Evolutionary conservation across 345 rosid species (phyloP).

Genomic region (Bretschneidera sinensis): DNA sequence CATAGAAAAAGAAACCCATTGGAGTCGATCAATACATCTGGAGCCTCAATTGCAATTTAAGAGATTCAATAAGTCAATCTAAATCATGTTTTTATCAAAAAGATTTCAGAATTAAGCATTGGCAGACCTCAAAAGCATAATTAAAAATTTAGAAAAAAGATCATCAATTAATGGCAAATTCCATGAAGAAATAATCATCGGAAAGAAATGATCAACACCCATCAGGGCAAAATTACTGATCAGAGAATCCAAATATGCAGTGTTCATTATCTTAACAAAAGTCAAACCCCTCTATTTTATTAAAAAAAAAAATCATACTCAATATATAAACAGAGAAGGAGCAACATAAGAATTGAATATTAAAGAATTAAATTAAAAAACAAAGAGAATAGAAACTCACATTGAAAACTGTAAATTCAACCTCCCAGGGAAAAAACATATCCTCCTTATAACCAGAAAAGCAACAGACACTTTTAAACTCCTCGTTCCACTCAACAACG

Average conservation of each 20-base stretch:
- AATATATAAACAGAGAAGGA: neutral
- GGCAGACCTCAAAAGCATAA: neutral
- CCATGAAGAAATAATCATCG: neutral
- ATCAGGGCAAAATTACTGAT: too few relatives aligned
- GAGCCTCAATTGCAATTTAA: too few relatives aligned
- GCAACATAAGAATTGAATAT: neutral
- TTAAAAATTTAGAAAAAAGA: too few relatives aligned
- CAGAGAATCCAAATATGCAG: too few relatives aligned
- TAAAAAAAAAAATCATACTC: neutral
- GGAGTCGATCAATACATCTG: neutral
- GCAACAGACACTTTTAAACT: slow-evolving; percentile 40
- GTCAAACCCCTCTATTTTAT: too few relatives aligned
- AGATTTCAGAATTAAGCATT: too few relatives aligned
- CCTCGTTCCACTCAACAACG: slow-evolving; percentile 58
- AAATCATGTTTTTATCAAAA: neutral
- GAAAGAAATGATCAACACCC: neutral
- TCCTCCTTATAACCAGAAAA: slow-evolving; percentile 45
- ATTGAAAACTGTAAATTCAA: slow-evolving; percentile 41
- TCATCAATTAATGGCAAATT: neutral
- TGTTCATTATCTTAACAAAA: too few relatives aligned
- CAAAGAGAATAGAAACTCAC: slow-evolving; percentile 29
- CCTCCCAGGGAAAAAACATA: slow-evolving; percentile 43
- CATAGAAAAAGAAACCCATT: neutral
- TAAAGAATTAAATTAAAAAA: neutral
- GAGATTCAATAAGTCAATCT: too few relatives aligned